Percentiles rank a stretch among this genome's conserved stretches.
phyloP scores from a whole-genome alignment of 2,329 filamentous ascomycete genomes.

The Penicillium carneum region DNA sequence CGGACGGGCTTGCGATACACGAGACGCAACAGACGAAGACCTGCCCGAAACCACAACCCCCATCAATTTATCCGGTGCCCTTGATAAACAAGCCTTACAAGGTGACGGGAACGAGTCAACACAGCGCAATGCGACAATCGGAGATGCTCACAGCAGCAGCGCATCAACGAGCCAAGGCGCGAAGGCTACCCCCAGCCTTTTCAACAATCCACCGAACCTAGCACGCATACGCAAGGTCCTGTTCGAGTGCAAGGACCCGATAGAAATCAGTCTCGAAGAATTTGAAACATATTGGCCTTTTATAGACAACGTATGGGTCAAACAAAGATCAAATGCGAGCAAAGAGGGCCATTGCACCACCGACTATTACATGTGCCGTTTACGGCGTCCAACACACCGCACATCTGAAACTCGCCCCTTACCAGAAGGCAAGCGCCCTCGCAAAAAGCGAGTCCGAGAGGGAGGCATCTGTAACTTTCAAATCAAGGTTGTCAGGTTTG shows the following conservation, averaged over 20 bases:
- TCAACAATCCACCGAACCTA: conserved; percentile 54
- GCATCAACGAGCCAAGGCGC: conserved; percentile 3
- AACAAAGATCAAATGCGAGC: conserved; percentile 53
- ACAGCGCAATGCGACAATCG: background rate
- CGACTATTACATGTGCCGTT: conserved; percentile 58
- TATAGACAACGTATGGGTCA: conserved; percentile 60
- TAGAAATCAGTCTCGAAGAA: conserved; percentile 56
- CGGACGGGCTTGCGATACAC: background rate
- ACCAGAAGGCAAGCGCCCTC: conserved; percentile 55
- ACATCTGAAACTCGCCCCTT: conserved; percentile 51
- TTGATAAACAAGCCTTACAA: conserved; percentile 31
- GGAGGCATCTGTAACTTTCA: conserved; percentile 58
- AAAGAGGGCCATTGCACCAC: conserved; percentile 53
- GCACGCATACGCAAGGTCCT: conserved; percentile 53
- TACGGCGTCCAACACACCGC: conserved; percentile 52
- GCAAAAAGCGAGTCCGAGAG: conserved; percentile 55
- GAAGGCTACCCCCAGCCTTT: conserved; percentile 41
- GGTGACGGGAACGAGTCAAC: conserved; percentile 14
- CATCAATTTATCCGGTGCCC: conserved; percentile 33
- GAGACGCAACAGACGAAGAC: conserved; percentile 23
- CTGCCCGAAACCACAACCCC: conserved; percentile 17
- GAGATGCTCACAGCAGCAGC: conserved; percentile 2
- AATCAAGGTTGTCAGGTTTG: conserved; percentile 56
- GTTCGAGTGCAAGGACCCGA: conserved; percentile 56
- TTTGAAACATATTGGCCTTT: conserved; percentile 59